Base-by-base conservation (phyloP, 2,329 filamentous ascomycete genomes). In the Epicoccum sorghinum region DNA sequence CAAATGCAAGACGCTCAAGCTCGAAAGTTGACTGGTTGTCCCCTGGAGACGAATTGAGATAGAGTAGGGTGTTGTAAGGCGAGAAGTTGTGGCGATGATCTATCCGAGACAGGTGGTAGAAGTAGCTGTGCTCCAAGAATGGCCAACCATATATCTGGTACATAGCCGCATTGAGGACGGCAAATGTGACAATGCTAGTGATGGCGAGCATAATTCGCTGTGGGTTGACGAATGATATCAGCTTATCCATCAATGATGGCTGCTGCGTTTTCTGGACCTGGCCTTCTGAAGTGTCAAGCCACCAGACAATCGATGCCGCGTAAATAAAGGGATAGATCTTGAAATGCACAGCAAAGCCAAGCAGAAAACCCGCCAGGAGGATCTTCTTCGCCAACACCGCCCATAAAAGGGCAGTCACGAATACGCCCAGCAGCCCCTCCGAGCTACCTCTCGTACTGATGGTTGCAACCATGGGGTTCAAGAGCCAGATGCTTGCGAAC, bases 301-400 rank as follows among this genome's bases (percentile, higher is more conserved):
- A 93, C 88, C 89, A 92, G 4, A 91, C 74, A 37, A 95, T 87
- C 3, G 89, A 87, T 0, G 88, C 85, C 2, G 90, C 93, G 75
- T 99, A 99, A 56, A 99, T 91, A 74, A 98, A 96, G 0, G 95
- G 95, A 68, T 99, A 99, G 57, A 99, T 98, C 81, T 99, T 99
- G 78, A 99, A 96, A 77, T 99, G 95, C 24, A 98, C 93, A 1
- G 86, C 86, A 25, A 96, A 77, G 0, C 95, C 95, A 3, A 99
- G 80, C 27, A 98, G 74, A 3, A 87, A 60, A 0, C 90, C 93
- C 0, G 92, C 89, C 7, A 96, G 71, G 1, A 76, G 68, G 14
- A 89, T 78, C n/a, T 80, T 79, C 45, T 81, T 81, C 46, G 83
- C 79, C 59, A 92, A 78, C 1, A 90, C 88, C 0, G 93, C 90